These are phyloP conservation scores for Cyclotella cryptica DNA, from an alignment of 108 stramenopile genomes.

Conservation along the genomic window DNA sequence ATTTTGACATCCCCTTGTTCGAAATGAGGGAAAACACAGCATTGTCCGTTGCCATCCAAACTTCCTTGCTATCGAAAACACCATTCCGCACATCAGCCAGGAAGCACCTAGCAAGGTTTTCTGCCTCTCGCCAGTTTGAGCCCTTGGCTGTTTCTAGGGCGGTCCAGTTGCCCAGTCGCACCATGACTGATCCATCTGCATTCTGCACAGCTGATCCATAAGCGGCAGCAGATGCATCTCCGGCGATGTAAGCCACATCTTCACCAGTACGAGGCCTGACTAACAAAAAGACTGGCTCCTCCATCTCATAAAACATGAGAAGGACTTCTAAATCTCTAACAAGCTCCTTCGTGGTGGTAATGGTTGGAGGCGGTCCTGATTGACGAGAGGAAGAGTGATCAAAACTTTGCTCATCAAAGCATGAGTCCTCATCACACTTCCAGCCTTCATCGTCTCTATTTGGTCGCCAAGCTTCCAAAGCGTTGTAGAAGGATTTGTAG, in stretches of 20 bases:
- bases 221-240: slow-evolving; percentile 6
- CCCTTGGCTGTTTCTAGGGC: not conserved
- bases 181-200: not conserved
- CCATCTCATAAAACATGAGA: not conserved
- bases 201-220: not conserved
- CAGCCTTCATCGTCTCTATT: slow-evolving; percentile 9
- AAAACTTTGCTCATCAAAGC: not conserved
- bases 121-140: too few species aligned
- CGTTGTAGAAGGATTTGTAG: too few species aligned
- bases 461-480: slow-evolving; percentile 16
- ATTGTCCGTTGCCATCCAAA: slow-evolving; percentile 24
- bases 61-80: too few species aligned
- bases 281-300: not conserved
- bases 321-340: not conserved
- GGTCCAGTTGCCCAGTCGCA: slow-evolving; percentile 5
- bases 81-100: not conserved
- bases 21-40: not conserved
- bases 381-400: not conserved
- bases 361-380: not conserved
- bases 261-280: not conserved
- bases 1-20: too few species aligned
- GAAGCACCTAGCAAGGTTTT: slow-evolving; percentile 5
- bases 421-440: slow-evolving; percentile 2
- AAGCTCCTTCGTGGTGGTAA: not conserved
- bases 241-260: slow-evolving; percentile 12